Percentiles rank a stretch among this genome's conserved stretches.
phyloP scores from a whole-genome alignment of 106 monocot species.

The Dendrobium nobile region DNA sequence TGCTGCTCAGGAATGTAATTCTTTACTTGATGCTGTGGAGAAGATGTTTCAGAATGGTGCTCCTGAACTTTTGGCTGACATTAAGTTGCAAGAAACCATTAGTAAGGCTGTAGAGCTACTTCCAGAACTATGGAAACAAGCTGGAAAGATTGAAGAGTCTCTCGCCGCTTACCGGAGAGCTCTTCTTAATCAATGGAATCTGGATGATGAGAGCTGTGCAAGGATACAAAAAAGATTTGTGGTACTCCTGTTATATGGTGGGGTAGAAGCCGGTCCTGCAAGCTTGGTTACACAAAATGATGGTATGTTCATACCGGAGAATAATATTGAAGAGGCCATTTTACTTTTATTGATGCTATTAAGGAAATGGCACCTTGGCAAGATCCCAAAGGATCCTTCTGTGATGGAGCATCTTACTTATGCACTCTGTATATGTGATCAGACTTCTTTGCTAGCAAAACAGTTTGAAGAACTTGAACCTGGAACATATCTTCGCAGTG shows the following conservation, averaged over 20 bases:
- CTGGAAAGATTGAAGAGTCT: conserved; percentile 57
- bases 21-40: conserved; percentile 65
- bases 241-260: conserved; percentile 64
- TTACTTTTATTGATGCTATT: conserved; percentile 75
- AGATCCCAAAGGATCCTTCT: conserved; percentile 76
- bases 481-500: conserved; percentile 66
- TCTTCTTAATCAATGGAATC: conserved; percentile 82
- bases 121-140: conserved; percentile 94
- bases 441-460: conserved; percentile 66
- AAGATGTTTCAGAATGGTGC: conserved; percentile 57
- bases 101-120: conserved; percentile 82
- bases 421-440: conserved; percentile 72
- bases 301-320: conserved; percentile 74
- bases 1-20: conserved; percentile 68
- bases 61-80: conserved; percentile 37
- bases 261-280: conserved; percentile 57
- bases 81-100: conserved; percentile 73
- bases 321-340: conserved; percentile 87
- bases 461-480: conserved; percentile 81
- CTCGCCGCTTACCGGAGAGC: conserved; percentile 62
- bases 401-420: conserved; percentile 86
- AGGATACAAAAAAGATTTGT: conserved; percentile 88
- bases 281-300: conserved; percentile 72
- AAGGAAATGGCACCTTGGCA: conserved; percentile 79
- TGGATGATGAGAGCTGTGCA: conserved; percentile 61